These are phyloP conservation scores for Mediolabrus comicus DNA, from an alignment of 108 stramenopile species.

Conservation along the genomic window DNA sequence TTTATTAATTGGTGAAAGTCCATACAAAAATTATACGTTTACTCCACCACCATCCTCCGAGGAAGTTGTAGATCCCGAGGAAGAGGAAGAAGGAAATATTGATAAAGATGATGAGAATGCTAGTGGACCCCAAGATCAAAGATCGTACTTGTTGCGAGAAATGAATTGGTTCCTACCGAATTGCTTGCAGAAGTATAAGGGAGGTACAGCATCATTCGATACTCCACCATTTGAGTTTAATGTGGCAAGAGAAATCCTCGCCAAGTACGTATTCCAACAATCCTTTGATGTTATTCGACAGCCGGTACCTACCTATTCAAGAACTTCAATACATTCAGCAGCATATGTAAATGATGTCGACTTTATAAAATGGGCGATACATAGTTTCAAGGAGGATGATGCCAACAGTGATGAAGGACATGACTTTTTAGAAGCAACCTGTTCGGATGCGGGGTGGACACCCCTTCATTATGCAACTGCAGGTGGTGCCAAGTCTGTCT, in stretches of 20 bases:
- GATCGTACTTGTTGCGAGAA: conserved; percentile 27
- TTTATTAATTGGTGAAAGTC: conserved; percentile 60
- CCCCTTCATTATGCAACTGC: conserved; percentile 78
- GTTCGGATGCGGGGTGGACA: conserved; percentile 79
- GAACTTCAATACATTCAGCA: conserved; percentile 33
- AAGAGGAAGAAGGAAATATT: not conserved
- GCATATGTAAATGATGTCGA: conserved; percentile 26
- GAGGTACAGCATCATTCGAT: not conserved
- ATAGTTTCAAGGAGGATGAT: not conserved
- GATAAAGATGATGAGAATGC: not conserved
- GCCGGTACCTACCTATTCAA: conserved; percentile 15
- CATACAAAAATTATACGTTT: conserved; percentile 34
- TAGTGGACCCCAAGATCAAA: conserved; percentile 14
- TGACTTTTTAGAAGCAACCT: conserved; percentile 45
- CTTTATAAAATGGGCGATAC: conserved; percentile 28
- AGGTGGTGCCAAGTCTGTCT: conserved; percentile 52
- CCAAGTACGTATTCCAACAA: conserved; percentile 27
- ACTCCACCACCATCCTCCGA: not conserved
- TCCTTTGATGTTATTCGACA: conserved; percentile 24
- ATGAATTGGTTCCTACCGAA: conserved; percentile 43
- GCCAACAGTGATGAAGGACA: not conserved
- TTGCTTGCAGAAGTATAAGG: conserved; percentile 35
- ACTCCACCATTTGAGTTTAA: conserved; percentile 16
- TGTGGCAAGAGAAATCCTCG: conserved; percentile 29
- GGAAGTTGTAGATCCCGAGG: not conserved